These are phyloP conservation scores for Leishmania lainsoni DNA, from an alignment of 208 protist genomes.

Conservation along the genomic window DNA sequence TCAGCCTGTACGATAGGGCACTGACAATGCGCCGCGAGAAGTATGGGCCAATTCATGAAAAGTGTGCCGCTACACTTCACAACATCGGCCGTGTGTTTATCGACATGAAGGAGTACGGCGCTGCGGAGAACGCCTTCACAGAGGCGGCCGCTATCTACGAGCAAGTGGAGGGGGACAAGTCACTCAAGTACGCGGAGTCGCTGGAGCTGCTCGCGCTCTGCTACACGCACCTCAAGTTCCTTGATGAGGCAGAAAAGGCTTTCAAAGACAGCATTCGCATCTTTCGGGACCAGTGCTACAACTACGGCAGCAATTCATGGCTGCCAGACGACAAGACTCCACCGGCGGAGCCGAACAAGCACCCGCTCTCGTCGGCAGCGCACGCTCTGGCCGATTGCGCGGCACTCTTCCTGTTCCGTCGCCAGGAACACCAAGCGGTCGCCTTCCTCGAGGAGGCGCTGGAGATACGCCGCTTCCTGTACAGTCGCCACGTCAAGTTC, in stretches of 20 bases:
- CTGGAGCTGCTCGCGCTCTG: slow-evolving; percentile 80
- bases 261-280: slow-evolving; percentile 89
- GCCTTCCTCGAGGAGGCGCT: slow-evolving; percentile 87
- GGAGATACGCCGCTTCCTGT: slow-evolving; percentile 86
- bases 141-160: slow-evolving; percentile 91
- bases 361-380: slow-evolving; percentile 79
- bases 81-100: slow-evolving; percentile 90
- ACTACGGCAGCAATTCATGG: slow-evolving; percentile 80
- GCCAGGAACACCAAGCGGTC: slow-evolving; percentile 72
- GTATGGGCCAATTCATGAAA: slow-evolving; percentile 79
- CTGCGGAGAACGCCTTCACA: slow-evolving; percentile 88
- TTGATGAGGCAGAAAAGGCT: slow-evolving; percentile 89
- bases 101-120: slow-evolving; percentile 90
- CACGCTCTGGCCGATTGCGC: slow-evolving; percentile 90
- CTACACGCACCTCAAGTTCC: slow-evolving; percentile 86
- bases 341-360: slow-evolving; percentile 73
- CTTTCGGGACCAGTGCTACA: slow-evolving; percentile 84
- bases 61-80: slow-evolving; percentile 86
- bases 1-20: slow-evolving; percentile 83
- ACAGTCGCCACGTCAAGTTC: slow-evolving; percentile 78
- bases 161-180: slow-evolving; percentile 67
- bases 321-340: slow-evolving; percentile 56
- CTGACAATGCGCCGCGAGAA: slow-evolving; percentile 83
- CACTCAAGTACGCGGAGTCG: slow-evolving; percentile 83
- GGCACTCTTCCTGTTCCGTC: slow-evolving; percentile 72